Evolutionary conservation across 176 grass and related monocot species (phyloP).

Genomic region (Oryza coarctata): DNA sequence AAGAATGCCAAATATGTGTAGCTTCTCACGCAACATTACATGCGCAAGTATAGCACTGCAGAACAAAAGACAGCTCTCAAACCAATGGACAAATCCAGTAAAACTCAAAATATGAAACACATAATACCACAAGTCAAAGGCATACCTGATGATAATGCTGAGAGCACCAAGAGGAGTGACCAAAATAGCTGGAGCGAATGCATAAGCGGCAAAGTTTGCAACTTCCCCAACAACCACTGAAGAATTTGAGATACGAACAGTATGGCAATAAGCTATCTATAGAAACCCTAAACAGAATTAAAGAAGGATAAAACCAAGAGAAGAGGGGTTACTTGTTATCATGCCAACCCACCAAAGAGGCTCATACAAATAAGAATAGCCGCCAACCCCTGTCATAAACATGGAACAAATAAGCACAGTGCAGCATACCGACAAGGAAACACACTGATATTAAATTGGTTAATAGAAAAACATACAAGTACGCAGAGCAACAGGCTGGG

Average conservation of each 20-base stretch:
- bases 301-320: not conserved
- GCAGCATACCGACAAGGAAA: not conserved
- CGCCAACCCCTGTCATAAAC: slow-evolving; percentile 55
- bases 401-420: slow-evolving; percentile 31
- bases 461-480: not conserved
- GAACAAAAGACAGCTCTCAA: not conserved
- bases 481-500: not conserved
- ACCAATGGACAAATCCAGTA: not conserved
- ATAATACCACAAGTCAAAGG: not conserved
- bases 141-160: slow-evolving; percentile 88
- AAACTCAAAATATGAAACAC: not conserved
- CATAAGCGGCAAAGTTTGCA: slow-evolving; percentile 88
- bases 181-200: slow-evolving; percentile 85
- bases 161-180: slow-evolving; percentile 91
- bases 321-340: slow-evolving; percentile 59
- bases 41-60: slow-evolving; percentile 70
- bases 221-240: slow-evolving; percentile 90
- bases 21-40: slow-evolving; percentile 69
- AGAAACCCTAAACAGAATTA: not conserved
- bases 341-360: slow-evolving; percentile 82
- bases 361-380: slow-evolving; percentile 73
- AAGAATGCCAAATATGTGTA: slow-evolving; percentile 79
- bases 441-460: not conserved
- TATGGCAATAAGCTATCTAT: not conserved
- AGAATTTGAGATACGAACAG: not conserved